These are phyloP conservation scores for Diaporthe citrichinensis DNA, from an alignment of 2,329 filamentous ascomycete species.

Conservation along the genomic window DNA sequence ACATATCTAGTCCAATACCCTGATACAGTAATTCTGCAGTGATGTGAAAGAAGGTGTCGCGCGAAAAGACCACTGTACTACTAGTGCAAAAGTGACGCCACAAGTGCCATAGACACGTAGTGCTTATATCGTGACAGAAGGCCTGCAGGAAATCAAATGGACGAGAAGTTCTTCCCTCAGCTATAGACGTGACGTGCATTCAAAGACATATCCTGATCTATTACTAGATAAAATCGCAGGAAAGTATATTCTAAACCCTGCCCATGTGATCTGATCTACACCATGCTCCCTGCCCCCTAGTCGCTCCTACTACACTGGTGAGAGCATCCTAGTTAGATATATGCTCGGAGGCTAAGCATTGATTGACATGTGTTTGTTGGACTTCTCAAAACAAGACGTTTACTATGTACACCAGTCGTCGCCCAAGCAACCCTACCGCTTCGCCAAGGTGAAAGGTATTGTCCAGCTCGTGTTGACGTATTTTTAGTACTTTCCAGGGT, in stretches of 20 bases:
- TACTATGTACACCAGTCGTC: not conserved
- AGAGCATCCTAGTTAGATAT: not conserved
- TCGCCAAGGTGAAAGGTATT: not conserved
- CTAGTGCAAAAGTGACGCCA: too few species aligned
- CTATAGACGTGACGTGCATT: too few species aligned
- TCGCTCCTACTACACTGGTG: not conserved
- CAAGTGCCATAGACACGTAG: too few species aligned
- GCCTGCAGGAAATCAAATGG: too few species aligned
- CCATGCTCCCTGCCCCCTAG: not conserved
- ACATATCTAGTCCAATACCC: too few species aligned
- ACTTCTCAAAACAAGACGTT: not conserved
- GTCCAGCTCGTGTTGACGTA: not conserved
- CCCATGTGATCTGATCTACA: not conserved
- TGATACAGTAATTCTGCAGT: too few species aligned
- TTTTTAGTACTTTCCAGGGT: not conserved
- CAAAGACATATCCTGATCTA: too few species aligned
- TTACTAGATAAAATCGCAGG: not conserved
- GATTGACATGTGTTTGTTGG: too few species aligned
- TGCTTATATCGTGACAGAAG: too few species aligned
- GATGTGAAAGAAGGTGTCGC: too few species aligned
- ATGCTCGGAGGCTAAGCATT: not conserved
- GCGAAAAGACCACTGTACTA: too few species aligned
- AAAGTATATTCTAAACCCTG: not conserved
- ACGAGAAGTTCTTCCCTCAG: too few species aligned
- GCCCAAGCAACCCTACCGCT: not conserved